Evolutionary conservation across 805 yeast genomes (phyloP), one percentile per base, ranked within the genome.

Genomic region (Ogataea chonburiensis): DNA sequence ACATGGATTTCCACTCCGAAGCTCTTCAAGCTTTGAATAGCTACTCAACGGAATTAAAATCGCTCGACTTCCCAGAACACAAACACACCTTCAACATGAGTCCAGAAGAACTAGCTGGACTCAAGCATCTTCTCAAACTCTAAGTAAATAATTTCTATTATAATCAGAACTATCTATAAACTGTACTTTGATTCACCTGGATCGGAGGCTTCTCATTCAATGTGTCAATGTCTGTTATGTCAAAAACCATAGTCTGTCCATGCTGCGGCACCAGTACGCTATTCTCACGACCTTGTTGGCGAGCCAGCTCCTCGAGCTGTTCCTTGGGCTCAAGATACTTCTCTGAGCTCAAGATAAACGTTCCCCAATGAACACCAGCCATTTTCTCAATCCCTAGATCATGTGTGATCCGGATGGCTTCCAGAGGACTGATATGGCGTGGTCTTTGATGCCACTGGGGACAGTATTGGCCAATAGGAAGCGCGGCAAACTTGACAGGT

Each of bases 361-460:
- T 91, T 0, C 98, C 98, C 95, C 96, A 91, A 60, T 91, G 98
- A 20, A 91, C 87, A 1, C 98, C 98, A 34, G 83, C 74, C 61
- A 86, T 75, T 43, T 71, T 74, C 38, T 70, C 58, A 2, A 86
- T 78, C 5, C 71, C 63, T 39, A 87, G 52, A 44, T 81, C 85
- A 11, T 70, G 53, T 72, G 79, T 79, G 4, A 88, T 80, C 42
- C 75, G 66, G 3, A 85, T 44, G 8, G 89, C 79, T 52, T 91
- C 98, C 24, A 63, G 68, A 0, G 98, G 97, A 32, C 79, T 77
- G 31, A 81, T 84, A 55, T 91, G 98, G 49, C 96, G 74, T 4
- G 96, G 91, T 40, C 75, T 74, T 53, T 91, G 89, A 53, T 89
- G 97, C 96, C 96, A 86, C 50, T 83, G 77, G 1, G 98, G 98